phyloP scores from a whole-genome alignment of 768 basidiomycete species.

The Clitopilus hobsonii region DNA sequence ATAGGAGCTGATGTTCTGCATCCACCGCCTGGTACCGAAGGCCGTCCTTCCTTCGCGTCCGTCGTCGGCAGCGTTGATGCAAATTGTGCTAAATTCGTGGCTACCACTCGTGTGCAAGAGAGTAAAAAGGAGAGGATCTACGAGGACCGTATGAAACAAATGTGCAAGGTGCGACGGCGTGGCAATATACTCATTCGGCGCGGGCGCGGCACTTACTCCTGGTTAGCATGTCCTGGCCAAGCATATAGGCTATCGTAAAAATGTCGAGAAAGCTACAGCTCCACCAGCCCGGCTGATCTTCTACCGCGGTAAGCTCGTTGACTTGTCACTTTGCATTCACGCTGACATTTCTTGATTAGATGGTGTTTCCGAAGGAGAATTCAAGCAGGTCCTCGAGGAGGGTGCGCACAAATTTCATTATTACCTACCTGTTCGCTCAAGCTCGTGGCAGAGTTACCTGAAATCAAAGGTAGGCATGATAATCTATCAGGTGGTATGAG shows the following conservation, averaged over 20 bases:
- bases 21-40: constrained; percentile 60
- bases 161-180: constrained; percentile 46
- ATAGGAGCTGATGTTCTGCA: constrained; percentile 82
- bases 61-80: constrained; percentile 75
- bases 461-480: constrained; percentile 45
- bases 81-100: constrained; percentile 60
- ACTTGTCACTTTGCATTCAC: constrained; percentile 9
- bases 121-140: constrained; percentile 67
- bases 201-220: too few species aligned
- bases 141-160: constrained; percentile 54
- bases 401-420: constrained; percentile 48
- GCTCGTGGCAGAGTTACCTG: constrained; percentile 50
- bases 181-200: too few species aligned
- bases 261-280: constrained; percentile 38
- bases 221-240: constrained; percentile 50
- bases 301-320: constrained; percentile 50
- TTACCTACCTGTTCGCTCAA: too few species aligned
- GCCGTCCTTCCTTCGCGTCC: constrained; percentile 69
- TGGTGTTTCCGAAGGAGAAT: constrained; percentile 49
- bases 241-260: constrained; percentile 49
- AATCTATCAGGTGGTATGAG: too few species aligned
- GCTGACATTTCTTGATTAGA: constrained; percentile 28
- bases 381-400: constrained; percentile 43
- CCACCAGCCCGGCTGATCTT: constrained; percentile 63
- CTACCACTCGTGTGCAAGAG: constrained; percentile 50